Conservation (phyloP, 1,139 yeast species). For the Yamadazyma conglobata region DNA sequence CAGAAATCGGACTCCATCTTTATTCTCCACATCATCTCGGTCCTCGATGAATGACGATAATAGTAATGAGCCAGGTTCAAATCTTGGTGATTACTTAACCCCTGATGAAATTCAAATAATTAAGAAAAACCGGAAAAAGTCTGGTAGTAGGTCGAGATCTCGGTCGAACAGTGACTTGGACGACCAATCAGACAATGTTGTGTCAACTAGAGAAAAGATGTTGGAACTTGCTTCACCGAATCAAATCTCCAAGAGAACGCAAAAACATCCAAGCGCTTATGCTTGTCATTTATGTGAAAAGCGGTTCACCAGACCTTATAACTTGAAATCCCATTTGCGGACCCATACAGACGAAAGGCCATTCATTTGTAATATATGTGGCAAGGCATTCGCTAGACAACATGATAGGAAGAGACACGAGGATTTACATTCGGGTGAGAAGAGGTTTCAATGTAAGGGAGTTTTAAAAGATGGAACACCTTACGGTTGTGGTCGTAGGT, state of each 20-base stretch:
- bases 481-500: slow-evolving; percentile 93
- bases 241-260: slow-evolving; percentile 51
- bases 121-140: slow-evolving; percentile 31
- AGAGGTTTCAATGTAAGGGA: slow-evolving; percentile 83
- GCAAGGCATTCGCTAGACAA: slow-evolving; percentile 92
- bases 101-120: slow-evolving; percentile 35
- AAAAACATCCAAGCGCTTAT: slow-evolving; percentile 75
- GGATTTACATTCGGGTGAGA: slow-evolving; percentile 88
- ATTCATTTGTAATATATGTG: slow-evolving; percentile 79
- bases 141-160: slow-evolving; percentile 11
- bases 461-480: slow-evolving; percentile 54
- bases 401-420: slow-evolving; percentile 95
- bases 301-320: slow-evolving; percentile 87
- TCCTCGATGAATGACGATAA: slow-evolving; percentile 14
- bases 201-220: slow-evolving; percentile 53
- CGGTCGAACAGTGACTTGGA: slow-evolving; percentile 15
- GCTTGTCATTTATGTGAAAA: slow-evolving; percentile 85
- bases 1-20: slow-evolving; percentile 37
- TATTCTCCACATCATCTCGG: slow-evolving; percentile 34
- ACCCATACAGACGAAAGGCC: slow-evolving; percentile 97
- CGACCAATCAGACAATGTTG: slow-evolving; percentile 15
- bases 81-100: slow-evolving; percentile 20
- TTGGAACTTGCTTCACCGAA: slow-evolving; percentile 58
- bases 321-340: slow-evolving; percentile 82
- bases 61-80: slow-evolving; percentile 3